phyloP scores from a whole-genome alignment of 2,329 filamentous ascomycete genomes.

The Hirsutella thompsonii region DNA sequence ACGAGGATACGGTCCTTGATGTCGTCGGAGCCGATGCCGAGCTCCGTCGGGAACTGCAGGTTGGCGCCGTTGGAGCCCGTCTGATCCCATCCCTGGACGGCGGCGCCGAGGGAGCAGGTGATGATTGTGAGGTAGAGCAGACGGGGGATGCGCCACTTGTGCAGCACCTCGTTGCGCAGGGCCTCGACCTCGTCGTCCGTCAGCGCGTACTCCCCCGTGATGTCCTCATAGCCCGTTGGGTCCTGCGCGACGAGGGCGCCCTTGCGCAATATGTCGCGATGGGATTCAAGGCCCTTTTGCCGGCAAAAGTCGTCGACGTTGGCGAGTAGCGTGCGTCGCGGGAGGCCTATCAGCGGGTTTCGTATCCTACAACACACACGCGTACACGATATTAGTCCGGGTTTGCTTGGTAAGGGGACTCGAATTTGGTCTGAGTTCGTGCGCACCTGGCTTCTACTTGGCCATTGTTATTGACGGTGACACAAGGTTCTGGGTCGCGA shows the following conservation, averaged over 20 bases:
- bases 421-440: background rate
- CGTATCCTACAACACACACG: constrained; percentile 20
- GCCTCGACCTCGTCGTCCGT: constrained; percentile 44
- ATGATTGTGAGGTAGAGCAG: constrained; percentile 54
- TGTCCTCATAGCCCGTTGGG: constrained; percentile 46
- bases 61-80: constrained; percentile 53
- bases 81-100: constrained; percentile 59
- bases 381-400: constrained; percentile 6
- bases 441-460: constrained; percentile 33
- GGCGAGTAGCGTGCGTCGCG: constrained; percentile 33
- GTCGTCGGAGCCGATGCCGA: constrained; percentile 25
- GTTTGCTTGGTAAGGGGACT: background rate
- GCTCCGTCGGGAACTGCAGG: constrained; percentile 43
- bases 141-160: constrained; percentile 54
- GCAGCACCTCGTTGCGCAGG: constrained; percentile 47
- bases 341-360: constrained; percentile 38
- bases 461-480: constrained; percentile 29
- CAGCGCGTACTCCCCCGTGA: constrained; percentile 44
- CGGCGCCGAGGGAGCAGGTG: constrained; percentile 55
- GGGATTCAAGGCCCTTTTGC: constrained; percentile 43
- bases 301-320: constrained; percentile 50
- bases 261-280: constrained; percentile 46
- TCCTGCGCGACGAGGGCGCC: constrained; percentile 66
- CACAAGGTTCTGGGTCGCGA: constrained; percentile 16
- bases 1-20: constrained; percentile 35